Conservation (phyloP, 768 basidiomycete genomes). For the Boletus pseudo-olivaceus region DNA sequence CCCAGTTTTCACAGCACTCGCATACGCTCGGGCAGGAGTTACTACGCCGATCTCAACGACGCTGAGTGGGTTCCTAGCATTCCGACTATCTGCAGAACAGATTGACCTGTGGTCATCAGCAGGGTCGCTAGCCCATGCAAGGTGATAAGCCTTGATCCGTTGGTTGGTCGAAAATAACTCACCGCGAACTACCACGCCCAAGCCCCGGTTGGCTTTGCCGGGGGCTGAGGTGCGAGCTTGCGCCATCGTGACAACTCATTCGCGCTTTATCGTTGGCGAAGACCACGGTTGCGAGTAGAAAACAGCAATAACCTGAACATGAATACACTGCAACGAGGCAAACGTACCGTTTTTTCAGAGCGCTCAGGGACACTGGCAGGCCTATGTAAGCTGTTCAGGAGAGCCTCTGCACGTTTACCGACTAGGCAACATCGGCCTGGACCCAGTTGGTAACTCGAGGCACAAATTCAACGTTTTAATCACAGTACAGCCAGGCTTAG, state of each 20-base stretch:
- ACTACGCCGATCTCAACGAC: neutral
- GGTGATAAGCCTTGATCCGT: neutral
- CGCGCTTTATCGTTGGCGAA: neutral
- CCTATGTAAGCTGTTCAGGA: neutral
- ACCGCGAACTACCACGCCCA: neutral
- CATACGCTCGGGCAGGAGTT: conserved; percentile 25
- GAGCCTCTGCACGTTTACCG: neutral
- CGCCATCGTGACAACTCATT: conserved; percentile 8
- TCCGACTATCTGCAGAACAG: neutral
- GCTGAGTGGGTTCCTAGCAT: neutral
- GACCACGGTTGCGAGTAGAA: neutral
- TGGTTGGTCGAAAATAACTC: neutral
- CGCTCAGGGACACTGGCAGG: neutral
- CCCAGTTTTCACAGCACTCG: conserved; percentile 9
- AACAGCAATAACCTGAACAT: neutral
- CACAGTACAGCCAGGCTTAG: neutral
- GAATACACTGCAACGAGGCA: neutral
- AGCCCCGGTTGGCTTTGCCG: neutral
- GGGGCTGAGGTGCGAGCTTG: neutral
- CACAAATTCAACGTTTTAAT: neutral
- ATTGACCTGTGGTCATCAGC: conserved; percentile 3
- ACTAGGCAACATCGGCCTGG: no score
- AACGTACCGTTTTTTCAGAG: neutral
- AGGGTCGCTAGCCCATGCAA: neutral
- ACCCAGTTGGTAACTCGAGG: no score